phyloP scores from a whole-genome alignment of 768 basidiomycete genomes.

The Mycena capillaripes region DNA sequence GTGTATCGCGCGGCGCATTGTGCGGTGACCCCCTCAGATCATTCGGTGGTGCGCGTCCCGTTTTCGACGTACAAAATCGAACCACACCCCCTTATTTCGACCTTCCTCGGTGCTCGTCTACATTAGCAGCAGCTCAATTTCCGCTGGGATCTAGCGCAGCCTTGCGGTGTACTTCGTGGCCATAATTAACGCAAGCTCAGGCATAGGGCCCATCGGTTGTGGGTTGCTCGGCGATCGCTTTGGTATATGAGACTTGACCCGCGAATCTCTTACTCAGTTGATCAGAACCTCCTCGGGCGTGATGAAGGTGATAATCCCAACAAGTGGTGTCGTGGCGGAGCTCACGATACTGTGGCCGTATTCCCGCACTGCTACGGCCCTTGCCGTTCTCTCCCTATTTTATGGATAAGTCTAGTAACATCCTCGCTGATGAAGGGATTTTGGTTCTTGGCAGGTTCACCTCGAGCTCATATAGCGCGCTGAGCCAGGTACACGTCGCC shows the following conservation, averaged over 20 bases:
- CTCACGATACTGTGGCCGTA: neutral
- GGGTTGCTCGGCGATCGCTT: slow-evolving; percentile 9
- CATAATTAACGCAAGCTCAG: neutral
- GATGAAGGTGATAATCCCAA: neutral
- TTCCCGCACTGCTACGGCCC: neutral
- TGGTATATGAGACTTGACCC: neutral
- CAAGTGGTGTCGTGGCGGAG: neutral
- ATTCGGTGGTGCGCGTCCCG: neutral
- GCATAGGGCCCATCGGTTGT: neutral
- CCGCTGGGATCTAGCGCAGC: neutral
- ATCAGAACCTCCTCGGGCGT: neutral
- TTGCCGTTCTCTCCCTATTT: neutral
- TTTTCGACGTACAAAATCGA: neutral
- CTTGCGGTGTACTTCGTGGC: slow-evolving; percentile 4
- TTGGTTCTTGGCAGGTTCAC: neutral
- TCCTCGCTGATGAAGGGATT: neutral
- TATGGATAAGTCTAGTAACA: neutral
- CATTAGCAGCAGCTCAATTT: slow-evolving; percentile 8
- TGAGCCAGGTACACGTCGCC: neutral
- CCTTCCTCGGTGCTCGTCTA: neutral
- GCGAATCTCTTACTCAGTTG: too few species aligned
- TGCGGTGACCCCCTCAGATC: neutral
- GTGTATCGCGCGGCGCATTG: neutral
- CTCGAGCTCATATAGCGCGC: neutral
- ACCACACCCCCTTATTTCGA: neutral